A percentile compares a stretch with the other conserved stretches of the same genome.
phyloP scores from a whole-genome alignment of 2,329 filamentous ascomycete genomes.

The Samsoniella hepiali region DNA sequence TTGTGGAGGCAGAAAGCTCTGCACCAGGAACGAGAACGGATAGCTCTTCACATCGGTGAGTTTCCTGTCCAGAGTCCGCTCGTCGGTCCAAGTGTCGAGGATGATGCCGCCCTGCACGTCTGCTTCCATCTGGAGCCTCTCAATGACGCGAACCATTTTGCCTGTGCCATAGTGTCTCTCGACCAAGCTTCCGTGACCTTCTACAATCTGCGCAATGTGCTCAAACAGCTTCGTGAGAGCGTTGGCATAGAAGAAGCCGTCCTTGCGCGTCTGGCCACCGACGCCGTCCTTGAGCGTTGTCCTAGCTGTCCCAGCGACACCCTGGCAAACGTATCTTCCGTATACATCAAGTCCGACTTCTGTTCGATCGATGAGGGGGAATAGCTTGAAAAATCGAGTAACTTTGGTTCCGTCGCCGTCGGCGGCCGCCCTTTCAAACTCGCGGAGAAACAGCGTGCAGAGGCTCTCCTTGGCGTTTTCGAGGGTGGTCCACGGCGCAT shows the following conservation, averaged over 20 bases:
- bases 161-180: slow-evolving; percentile 90
- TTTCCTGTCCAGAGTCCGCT: slow-evolving; percentile 77
- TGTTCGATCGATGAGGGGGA: slow-evolving; percentile 85
- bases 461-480: slow-evolving; percentile 84
- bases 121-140: slow-evolving; percentile 87
- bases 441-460: slow-evolving; percentile 84
- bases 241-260: slow-evolving; percentile 88
- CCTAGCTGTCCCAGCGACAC: slow-evolving; percentile 80
- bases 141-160: slow-evolving; percentile 93
- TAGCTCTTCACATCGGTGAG: slow-evolving; percentile 97
- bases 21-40: slow-evolving; percentile 93
- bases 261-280: slow-evolving; percentile 49
- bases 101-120: slow-evolving; percentile 96
- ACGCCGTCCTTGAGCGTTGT: slow-evolving; percentile 70
- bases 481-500: slow-evolving; percentile 82
- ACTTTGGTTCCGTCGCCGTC: slow-evolving; percentile 87
- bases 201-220: slow-evolving; percentile 94
- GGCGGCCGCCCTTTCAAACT: slow-evolving; percentile 88
- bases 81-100: slow-evolving; percentile 92
- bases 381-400: slow-evolving; percentile 96
- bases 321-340: slow-evolving; percentile 91
- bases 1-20: slow-evolving; percentile 80
- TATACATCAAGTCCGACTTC: slow-evolving; percentile 93
- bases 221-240: slow-evolving; percentile 90
- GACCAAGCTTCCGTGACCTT: slow-evolving; percentile 84